Percentiles rank a stretch among this genome's conserved stretches.
Conservation (phyloP, 148 eudicot species). For the Salicornia ramosissima region DNA sequence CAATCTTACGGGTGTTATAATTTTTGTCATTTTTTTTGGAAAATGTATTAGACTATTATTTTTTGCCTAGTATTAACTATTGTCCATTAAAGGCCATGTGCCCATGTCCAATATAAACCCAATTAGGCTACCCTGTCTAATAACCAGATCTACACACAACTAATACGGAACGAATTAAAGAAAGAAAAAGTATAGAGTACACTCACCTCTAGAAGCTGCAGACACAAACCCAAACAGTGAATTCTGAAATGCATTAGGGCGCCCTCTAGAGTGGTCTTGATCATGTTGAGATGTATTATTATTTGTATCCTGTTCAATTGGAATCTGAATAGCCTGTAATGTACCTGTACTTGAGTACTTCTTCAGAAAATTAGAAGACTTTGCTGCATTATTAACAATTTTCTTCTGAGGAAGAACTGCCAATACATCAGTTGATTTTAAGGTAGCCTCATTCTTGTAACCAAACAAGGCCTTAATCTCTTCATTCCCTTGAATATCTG, state of each 20-base stretch:
- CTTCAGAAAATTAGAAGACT: slow-evolving; percentile 29
- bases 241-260: slow-evolving; percentile 41
- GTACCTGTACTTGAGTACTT: slow-evolving; percentile 40
- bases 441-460: slow-evolving; percentile 20
- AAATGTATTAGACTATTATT: too few species aligned
- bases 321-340: slow-evolving; percentile 23
- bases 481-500: slow-evolving; percentile 52
- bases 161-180: too few species aligned
- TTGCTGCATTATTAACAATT: slow-evolving; percentile 25
- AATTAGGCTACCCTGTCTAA: too few species aligned
- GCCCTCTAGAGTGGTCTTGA: slow-evolving; percentile 27
- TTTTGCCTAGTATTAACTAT: too few species aligned
- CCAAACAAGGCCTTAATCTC: slow-evolving; percentile 49
- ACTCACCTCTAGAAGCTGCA: slow-evolving; percentile 47
- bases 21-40: too few species aligned
- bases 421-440: slow-evolving; percentile 7
- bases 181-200: too few species aligned
- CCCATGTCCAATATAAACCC: too few species aligned
- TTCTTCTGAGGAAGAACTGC: slow-evolving; percentile 11
- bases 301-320: slow-evolving; percentile 19
- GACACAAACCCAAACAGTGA: slow-evolving; percentile 63
- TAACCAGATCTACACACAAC: too few species aligned
- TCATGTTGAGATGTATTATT: slow-evolving; percentile 22
- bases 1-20: too few species aligned
- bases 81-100: too few species aligned